Conservation (phyloP, 495 filamentous ascomycete genomes). For the Daldinia caldariorum region DNA sequence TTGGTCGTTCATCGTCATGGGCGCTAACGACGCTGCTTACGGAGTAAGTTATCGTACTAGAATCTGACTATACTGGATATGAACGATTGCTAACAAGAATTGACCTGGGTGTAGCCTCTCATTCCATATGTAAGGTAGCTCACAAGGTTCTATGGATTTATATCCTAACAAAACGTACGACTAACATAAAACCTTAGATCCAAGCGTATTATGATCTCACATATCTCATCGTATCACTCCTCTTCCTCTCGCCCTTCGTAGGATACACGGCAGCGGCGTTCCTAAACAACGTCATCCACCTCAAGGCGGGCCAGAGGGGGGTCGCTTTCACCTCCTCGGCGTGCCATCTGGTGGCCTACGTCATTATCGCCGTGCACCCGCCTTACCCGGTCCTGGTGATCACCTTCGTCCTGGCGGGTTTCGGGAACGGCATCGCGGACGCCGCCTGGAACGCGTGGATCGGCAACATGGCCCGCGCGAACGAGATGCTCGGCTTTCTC, state of each 20-base stretch:
- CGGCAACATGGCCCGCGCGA: constrained; percentile 75
- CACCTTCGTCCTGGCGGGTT: constrained; percentile 75
- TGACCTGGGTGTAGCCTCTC: constrained; percentile 51
- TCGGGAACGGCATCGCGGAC: constrained; percentile 76
- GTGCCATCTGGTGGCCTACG: constrained; percentile 73
- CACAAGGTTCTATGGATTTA: constrained; percentile 50
- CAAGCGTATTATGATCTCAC: constrained; percentile 75
- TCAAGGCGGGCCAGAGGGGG: constrained; percentile 74
- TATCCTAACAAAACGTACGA: not conserved
- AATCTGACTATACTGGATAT: constrained; percentile 2
- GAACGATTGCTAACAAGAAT: constrained; percentile 23
- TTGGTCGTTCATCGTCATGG: constrained; percentile 80
- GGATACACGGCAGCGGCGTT: constrained; percentile 85
- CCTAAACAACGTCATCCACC: constrained; percentile 68
- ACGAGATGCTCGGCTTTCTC: constrained; percentile 73
- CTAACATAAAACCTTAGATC: constrained; percentile 49
- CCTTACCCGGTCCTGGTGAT: constrained; percentile 79
- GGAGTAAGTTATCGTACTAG: constrained; percentile 64
- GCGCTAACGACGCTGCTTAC: constrained; percentile 82
- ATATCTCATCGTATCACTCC: constrained; percentile 79
- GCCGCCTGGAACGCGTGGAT: constrained; percentile 85
- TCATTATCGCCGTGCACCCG: constrained; percentile 72
- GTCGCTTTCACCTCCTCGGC: constrained; percentile 72
- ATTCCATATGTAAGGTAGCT: constrained; percentile 63
- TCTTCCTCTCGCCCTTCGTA: constrained; percentile 82